Percentiles rank a stretch among this genome's conserved stretches.
Evolutionary conservation across 169 alveolate genomes (phyloP).

Genomic region (Eimeria brunetti): DNA sequence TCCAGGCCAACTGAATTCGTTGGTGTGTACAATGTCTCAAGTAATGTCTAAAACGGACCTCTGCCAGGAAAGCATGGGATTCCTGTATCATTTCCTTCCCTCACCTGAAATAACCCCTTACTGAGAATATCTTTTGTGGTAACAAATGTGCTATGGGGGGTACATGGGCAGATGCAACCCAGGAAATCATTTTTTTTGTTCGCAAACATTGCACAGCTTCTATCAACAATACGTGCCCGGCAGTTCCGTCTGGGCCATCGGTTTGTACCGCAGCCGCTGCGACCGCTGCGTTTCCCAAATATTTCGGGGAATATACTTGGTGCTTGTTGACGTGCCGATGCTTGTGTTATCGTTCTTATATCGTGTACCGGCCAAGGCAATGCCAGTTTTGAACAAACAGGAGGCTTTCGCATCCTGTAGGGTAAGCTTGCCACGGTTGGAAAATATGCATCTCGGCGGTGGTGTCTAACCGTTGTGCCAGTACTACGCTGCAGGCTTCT

Average conservation of each 20-base stretch:
- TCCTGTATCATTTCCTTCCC: background rate
- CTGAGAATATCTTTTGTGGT: background rate
- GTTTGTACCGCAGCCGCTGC: background rate
- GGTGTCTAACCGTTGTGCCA: too few relatives aligned
- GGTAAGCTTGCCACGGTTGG: too few relatives aligned
- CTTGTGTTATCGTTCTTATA: background rate
- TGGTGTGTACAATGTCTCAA: too few relatives aligned
- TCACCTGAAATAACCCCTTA: background rate
- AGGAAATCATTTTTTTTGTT: background rate
- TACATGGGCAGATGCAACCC: background rate
- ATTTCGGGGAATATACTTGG: background rate
- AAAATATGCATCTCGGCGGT: too few relatives aligned
- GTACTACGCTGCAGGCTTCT: too few relatives aligned
- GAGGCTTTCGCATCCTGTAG: too few relatives aligned
- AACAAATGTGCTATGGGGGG: background rate
- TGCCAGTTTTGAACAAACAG: too few relatives aligned
- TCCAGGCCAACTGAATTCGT: too few relatives aligned
- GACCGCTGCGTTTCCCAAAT: background rate
- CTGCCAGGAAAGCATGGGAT: background rate
- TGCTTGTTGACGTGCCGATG: background rate
- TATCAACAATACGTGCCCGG: background rate
- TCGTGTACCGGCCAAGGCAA: background rate
- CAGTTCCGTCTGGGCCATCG: background rate
- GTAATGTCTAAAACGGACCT: too few relatives aligned
- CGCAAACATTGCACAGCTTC: background rate